Conservation (phyloP, 768 basidiomycete species). For the Boletus reticulatus region DNA sequence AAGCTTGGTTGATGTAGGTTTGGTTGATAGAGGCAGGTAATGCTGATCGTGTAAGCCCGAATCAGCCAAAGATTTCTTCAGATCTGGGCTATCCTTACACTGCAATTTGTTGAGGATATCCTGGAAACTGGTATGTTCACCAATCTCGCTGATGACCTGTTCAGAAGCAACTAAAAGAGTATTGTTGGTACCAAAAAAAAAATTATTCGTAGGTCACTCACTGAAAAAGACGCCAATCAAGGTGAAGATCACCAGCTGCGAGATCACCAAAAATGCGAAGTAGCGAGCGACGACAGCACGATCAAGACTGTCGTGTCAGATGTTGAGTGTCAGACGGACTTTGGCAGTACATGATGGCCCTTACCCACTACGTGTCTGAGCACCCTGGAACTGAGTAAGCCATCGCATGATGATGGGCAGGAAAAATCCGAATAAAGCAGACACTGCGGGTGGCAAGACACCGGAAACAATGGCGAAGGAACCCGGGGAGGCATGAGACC, state of each 20-base stretch:
- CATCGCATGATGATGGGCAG: slow-evolving; percentile 90
- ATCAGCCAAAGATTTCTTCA: not conserved
- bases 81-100: slow-evolving; percentile 29
- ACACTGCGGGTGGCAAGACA: slow-evolving; percentile 88
- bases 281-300: slow-evolving; percentile 91
- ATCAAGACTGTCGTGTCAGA: slow-evolving; percentile 62
- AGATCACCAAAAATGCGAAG: slow-evolving; percentile 91
- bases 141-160: slow-evolving; percentile 48
- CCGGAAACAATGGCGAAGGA: slow-evolving; percentile 88
- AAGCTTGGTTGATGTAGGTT: slow-evolving; percentile 89
- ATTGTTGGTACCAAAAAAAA: not conserved
- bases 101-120: slow-evolving; percentile 46
- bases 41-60: slow-evolving; percentile 47
- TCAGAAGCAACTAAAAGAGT: slow-evolving; percentile 29
- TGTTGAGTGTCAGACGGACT: not conserved
- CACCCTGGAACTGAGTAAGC: slow-evolving; percentile 69
- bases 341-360: not conserved
- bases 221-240: slow-evolving; percentile 87
- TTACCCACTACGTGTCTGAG: slow-evolving; percentile 32
- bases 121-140: slow-evolving; percentile 43
- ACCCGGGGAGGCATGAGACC: slow-evolving; percentile 59
- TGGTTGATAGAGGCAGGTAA: slow-evolving; percentile 72
- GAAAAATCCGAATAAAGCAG: slow-evolving; percentile 85
- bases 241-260: slow-evolving; percentile 92
- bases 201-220: slow-evolving; percentile 35